Evolutionary conservation across 192 early-diverging fungal species (phyloP), one percentile per base, ranked within the genome.

Genomic region (Entrophospora sp.): DNA sequence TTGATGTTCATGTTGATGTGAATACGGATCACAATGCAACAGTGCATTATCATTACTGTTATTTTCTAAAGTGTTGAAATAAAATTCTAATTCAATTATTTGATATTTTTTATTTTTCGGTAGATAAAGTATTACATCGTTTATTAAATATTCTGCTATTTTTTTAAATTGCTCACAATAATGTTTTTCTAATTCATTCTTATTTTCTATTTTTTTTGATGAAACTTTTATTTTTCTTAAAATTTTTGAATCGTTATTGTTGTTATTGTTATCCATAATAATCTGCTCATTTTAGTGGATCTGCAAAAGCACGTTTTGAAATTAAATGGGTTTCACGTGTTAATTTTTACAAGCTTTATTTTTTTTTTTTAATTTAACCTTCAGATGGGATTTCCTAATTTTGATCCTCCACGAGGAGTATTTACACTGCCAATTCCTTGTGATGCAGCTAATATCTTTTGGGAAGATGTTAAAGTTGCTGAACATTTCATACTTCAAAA

Each of bases 401-500:
- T 62, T 42, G 62, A 73, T 42, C 75, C 75, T 34, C 75, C 75
- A 5, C 75, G 68, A 13, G 62, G 73, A 52, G 71, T 77, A 57
- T 84, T 84, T 56, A 84, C 79, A 38, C 46, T 84, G 28, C 82
- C 82, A 24, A 75, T 76, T 14, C 74, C 76, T 28, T 72, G 70
- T 8, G 82, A 83, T 64, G 69, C 75, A 56, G 51, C 82, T 63
- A 87, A 85, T 31, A 79, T 83, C 3, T 85, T 89, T 64, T 91
- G 88, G 82, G 79, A 79, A 43, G 83, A 85, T 25, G 69, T 88
- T n/a, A 74, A 77, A 57, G 61, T 77, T 32, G 81, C 81, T 16
- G 79, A 83, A 18, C 69, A 81, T 71, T 87, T 89, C 76, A 77
- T 86, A 22, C 77, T 90, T 30, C 89, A 91, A 71, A 83, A 82